Percentiles rank a stretch among this genome's conserved stretches.
Evolutionary conservation across 192 early-diverging fungal genomes (phyloP).

Genomic region (Piromyces finnis): DNA sequence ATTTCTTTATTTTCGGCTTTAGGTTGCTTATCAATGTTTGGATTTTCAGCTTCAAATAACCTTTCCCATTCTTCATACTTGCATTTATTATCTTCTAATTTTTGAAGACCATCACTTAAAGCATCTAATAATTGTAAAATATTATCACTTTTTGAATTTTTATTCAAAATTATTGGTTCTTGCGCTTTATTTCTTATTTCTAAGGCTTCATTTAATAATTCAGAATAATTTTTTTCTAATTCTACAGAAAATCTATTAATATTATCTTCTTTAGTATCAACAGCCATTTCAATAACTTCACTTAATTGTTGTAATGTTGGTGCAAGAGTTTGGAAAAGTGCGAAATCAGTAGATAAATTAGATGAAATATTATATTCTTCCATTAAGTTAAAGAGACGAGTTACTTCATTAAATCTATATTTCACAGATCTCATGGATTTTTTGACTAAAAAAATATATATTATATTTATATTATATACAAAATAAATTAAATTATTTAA

Average conservation of each 20-base stretch:
- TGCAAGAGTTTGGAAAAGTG: constrained; percentile 32
- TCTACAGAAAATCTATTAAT: constrained; percentile 28
- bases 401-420: constrained; percentile 22
- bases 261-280: constrained; percentile 36
- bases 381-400: constrained; percentile 20
- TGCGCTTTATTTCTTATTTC: constrained; percentile 36
- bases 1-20: constrained; percentile 2
- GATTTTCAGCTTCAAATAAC: constrained; percentile 25
- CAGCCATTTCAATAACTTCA: constrained; percentile 32
- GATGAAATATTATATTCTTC: constrained; percentile 28
- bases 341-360: constrained; percentile 32
- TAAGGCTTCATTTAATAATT: constrained; percentile 27
- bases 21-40: constrained; percentile 1
- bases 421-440: constrained; percentile 18
- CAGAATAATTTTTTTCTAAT: constrained; percentile 19
- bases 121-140: constrained; percentile 32
- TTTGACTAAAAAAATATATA: constrained; percentile 16
- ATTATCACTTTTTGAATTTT: constrained; percentile 16
- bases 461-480: too few species aligned
- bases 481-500: too few species aligned
- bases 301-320: constrained; percentile 32
- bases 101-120: constrained; percentile 13
- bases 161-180: constrained; percentile 38
- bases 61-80: constrained; percentile 27
- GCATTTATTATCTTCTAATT: constrained; percentile 17